Evolutionary conservation across 192 early-diverging fungal species (phyloP), one percentile per base, ranked within the genome.

Genomic region (Haplosporangium gracile): DNA sequence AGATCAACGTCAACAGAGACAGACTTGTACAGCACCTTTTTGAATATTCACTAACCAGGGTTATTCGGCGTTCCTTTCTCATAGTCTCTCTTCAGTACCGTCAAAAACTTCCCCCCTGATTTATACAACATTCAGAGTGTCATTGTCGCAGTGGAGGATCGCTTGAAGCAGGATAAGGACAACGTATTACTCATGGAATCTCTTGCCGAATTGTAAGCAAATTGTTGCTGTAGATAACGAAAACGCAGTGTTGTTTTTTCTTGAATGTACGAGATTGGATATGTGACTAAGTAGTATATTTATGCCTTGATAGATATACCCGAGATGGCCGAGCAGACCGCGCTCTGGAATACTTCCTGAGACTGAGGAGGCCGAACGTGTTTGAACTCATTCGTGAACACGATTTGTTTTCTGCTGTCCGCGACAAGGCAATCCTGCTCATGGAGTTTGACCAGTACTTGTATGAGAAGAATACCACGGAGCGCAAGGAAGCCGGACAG

Each of bases 371-470:
- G 20, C 93, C 94, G 0, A 93, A 93, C 53, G 94, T 95, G n/a
- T 90, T 99, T 85, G 93, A 94, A 15, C 88, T 95, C 26, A 95
- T 99, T 8, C 88, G 88, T 20, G 85, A 91, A 8, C 92, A 98
- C 80, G 94, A 96, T 84, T 90, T 99, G 86, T 98, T 96, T 82
- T 88, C 92, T 26, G 95, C 95, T 0, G 84, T 99, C 2, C 88
- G 94, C 51, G 91, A 95, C 77, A 96, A 97, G 80, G 95, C 95
- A 3, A 86, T 95, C 5, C 88, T 98, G 16, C 81, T 98, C 20
- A 91, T 99, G 91, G 92, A 95, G 36, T 99, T 97, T 83, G 97
- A 97, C 88, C 90, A 95, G 36, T 83, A 93, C 63, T 74, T 91
- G 11, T 79, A 94, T 20, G 74, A 82, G 60, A 78, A 88, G 70